phyloP scores from a whole-genome alignment of 352 stramenopile genomes.

The Phytopythium montanum region DNA sequence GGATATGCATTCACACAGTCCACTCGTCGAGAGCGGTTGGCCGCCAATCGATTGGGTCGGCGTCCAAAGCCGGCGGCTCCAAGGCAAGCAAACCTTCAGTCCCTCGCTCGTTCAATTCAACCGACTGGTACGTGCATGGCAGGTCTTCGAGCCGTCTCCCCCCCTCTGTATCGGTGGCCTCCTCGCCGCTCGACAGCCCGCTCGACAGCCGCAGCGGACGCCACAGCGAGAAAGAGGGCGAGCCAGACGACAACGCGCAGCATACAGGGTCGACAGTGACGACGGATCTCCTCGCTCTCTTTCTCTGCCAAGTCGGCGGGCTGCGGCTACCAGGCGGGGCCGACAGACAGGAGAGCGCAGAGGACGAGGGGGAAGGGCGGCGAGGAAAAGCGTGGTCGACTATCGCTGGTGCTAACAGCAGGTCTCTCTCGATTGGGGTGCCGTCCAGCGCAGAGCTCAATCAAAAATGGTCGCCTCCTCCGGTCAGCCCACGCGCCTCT shows the following conservation, averaged over 20 bases:
- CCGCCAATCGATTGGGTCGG: constrained; percentile 73
- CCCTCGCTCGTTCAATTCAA: constrained; percentile 87
- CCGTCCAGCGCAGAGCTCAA: constrained; percentile 53
- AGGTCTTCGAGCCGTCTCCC: background rate
- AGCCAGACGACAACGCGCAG: background rate
- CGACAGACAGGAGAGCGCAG: background rate
- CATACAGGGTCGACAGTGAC: background rate
- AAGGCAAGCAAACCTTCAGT: constrained; percentile 72
- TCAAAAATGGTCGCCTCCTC: constrained; percentile 88
- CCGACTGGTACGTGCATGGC: constrained; percentile 69
- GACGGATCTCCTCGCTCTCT: background rate
- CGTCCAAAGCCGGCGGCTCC: constrained; percentile 16
- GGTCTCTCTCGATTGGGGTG: constrained; percentile 5
- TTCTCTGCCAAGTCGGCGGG: background rate
- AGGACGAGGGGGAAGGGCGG: background rate
- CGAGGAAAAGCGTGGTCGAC: no score
- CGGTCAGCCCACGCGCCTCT: constrained; percentile 94
- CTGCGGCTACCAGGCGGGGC: background rate
- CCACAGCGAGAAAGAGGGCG: background rate
- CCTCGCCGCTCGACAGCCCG: background rate
- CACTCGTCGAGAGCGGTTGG: constrained; percentile 31
- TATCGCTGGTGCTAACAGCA: background rate
- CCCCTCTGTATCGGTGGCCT: background rate
- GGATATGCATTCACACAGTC: constrained; percentile 24
- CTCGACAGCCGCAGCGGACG: background rate